A percentile compares a stretch with the other conserved stretches of the same genome.
Evolutionary conservation across 257 asterid species (phyloP).

Genomic region (Solanum piurae): DNA sequence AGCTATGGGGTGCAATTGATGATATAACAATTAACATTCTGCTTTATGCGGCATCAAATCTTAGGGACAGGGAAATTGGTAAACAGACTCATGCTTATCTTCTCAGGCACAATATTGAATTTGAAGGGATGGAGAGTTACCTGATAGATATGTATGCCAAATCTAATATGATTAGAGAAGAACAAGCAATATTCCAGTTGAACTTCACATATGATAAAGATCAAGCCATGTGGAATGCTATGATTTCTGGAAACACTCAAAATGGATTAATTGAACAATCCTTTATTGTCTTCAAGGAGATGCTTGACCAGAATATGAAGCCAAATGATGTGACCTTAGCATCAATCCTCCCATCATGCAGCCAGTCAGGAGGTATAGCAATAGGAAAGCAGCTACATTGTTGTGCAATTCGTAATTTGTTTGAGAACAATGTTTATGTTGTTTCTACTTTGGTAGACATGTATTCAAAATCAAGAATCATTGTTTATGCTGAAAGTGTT

Average conservation of each 20-base stretch:
- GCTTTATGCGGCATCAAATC: too few species aligned
- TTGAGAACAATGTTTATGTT: conserved; percentile 61
- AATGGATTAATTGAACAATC: conserved; percentile 48
- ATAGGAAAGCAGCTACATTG: conserved; percentile 63
- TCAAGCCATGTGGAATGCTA: conserved; percentile 70
- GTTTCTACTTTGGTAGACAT: conserved; percentile 72
- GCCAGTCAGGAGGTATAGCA: conserved; percentile 53
- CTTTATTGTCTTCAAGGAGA: conserved; percentile 34
- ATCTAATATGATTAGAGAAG: background rate
- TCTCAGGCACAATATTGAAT: too few species aligned
- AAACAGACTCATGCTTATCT: conserved; percentile 30
- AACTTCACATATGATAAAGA: conserved; percentile 22
- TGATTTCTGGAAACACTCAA: conserved; percentile 64
- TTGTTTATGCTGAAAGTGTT: conserved; percentile 58
- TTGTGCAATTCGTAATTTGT: conserved; percentile 43
- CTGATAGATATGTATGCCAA: too few species aligned
- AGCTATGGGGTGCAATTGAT: too few species aligned
- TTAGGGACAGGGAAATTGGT: too few species aligned
- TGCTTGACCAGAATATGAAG: conserved; percentile 41
- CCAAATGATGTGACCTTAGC: conserved; percentile 75
- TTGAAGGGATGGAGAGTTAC: too few species aligned
- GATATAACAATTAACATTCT: too few species aligned
- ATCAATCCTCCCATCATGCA: conserved; percentile 70
- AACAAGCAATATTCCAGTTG: too few species aligned
- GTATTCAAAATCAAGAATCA: conserved; percentile 76